phyloP scores from a whole-genome alignment of 78 protist genomes.

The Dictyostelium intermedium region DNA sequence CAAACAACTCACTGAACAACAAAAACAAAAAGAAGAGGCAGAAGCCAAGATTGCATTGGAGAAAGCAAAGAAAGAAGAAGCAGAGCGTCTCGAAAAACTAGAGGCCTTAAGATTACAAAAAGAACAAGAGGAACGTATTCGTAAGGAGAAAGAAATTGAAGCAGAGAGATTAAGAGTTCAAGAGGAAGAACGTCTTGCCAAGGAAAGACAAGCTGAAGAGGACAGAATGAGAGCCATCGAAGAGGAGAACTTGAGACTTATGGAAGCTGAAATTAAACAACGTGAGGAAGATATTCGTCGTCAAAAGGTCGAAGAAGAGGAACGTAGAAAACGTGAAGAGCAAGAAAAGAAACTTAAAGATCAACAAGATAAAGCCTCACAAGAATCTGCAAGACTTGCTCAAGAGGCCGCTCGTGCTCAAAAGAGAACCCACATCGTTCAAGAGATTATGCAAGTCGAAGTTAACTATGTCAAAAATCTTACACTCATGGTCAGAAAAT shows the following conservation, averaged over 20 bases:
- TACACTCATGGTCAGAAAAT: slow-evolving; percentile 41
- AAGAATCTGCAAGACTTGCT: slow-evolving; percentile 68
- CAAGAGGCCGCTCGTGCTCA: slow-evolving; percentile 65
- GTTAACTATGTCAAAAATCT: slow-evolving; percentile 71
- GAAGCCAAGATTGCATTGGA: not conserved
- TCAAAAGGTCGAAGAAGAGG: slow-evolving; percentile 34
- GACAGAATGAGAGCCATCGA: slow-evolving; percentile 23
- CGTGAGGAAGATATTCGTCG: slow-evolving; percentile 28
- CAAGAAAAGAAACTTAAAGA: slow-evolving; percentile 37
- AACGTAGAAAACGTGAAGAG: slow-evolving; percentile 36
- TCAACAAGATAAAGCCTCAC: slow-evolving; percentile 76
- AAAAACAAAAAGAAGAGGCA: slow-evolving; percentile 36
- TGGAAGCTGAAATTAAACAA: slow-evolving; percentile 64
- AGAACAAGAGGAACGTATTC: slow-evolving; percentile 36
- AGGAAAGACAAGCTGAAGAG: slow-evolving; percentile 46
- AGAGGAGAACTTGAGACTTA: slow-evolving; percentile 29
- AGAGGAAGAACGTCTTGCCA: not conserved
- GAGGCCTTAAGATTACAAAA: not conserved
- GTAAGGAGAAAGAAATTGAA: not conserved
- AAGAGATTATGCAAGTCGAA: slow-evolving; percentile 73
- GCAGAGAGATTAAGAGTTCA: slow-evolving; percentile 3
- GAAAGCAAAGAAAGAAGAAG: slow-evolving; percentile 19
- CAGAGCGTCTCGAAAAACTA: not conserved
- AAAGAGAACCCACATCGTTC: slow-evolving; percentile 73
- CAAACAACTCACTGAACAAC: slow-evolving; percentile 26